Evolutionary conservation across 345 rosid species (phyloP).

Genomic region (Brassica juncea): DNA sequence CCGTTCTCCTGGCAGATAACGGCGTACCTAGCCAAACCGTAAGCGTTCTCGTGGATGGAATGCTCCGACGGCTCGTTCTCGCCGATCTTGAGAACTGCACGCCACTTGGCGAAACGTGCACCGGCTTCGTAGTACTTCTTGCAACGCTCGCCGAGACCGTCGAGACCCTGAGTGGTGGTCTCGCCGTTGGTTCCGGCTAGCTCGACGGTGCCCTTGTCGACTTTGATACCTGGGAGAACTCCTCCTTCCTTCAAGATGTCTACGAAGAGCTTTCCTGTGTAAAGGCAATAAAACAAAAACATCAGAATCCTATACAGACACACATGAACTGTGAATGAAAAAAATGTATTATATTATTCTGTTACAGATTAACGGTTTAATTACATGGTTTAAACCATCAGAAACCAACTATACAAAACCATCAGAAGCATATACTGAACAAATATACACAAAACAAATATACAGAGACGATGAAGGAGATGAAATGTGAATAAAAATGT

Average conservation of each 20-base stretch:
- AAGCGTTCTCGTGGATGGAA: background rate
- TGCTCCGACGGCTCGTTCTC: background rate
- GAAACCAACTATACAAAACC: too few relatives aligned
- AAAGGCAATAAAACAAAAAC: background rate
- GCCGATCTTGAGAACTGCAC: background rate
- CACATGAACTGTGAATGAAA: too few relatives aligned
- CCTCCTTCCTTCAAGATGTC: conserved; percentile 87
- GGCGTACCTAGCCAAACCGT: background rate
- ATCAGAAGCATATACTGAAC: too few relatives aligned
- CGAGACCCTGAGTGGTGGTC: conserved; percentile 95
- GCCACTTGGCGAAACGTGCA: conserved; percentile 1
- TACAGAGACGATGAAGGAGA: too few relatives aligned
- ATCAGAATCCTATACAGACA: background rate
- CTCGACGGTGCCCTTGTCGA: conserved; percentile 93
- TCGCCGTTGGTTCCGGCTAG: conserved; percentile 92
- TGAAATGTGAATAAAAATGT: too few relatives aligned
- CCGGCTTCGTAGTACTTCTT: background rate
- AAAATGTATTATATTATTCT: too few relatives aligned
- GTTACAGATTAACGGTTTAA: too few relatives aligned
- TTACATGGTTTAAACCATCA: too few relatives aligned
- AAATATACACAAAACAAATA: too few relatives aligned
- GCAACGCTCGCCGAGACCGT: conserved; percentile 66
- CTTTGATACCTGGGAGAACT: conserved; percentile 96
- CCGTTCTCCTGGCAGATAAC: background rate
- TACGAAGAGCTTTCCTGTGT: conserved; percentile 80